Base-by-base conservation (phyloP, 495 filamentous ascomycete species). In the Elaphomyces granulatus region DNA sequence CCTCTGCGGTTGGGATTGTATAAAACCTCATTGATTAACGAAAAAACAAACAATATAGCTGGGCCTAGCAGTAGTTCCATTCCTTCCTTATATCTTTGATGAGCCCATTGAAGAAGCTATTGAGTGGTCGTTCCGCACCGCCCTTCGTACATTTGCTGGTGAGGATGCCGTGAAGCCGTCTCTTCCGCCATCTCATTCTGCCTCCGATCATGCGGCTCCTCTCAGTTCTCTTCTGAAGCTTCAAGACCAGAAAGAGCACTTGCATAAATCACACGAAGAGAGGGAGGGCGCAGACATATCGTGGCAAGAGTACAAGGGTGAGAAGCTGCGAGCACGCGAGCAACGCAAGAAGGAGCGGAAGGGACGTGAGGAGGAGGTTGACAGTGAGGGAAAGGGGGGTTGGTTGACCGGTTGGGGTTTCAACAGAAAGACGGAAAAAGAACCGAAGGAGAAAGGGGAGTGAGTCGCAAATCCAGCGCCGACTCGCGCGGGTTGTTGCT, bases 41-140 rank as follows among this genome's bases (percentile, higher is more conserved):
- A 20, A 38, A n/a, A n/a, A 36, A 19, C 18, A 39, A 38, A n/a
- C 3, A n/a, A 19, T n/a, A 31, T 49, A 78, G 47, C 71, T 98
- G 20, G 90, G 90, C 38, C 63, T 98, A 36, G 67, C 83, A 3
- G 75, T 87, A 23, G 88, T 98, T 16, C 90, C 90, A 6, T 81
- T 85, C 58, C 61, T 98, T 34, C 90, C 90, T 0, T 87, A 70
- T 41, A 53, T 95, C 31, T 98, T 96, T 54, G 90, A 98, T 50
- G 72, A 94, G 52, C 87, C 90, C 8, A 83, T 98, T 17, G 90
- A 95, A 57, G 67, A 82, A 40, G 85, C 80, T 0, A 79, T 93
- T 2, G 88, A 95, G 49, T 94, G 81, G 83, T 53, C 65, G 7
- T 95, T 98, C 66, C 79, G 90, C 38, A 81, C 76, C 45, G 81